Percentiles rank a stretch among this genome's conserved stretches.
These are phyloP conservation scores for Eurotiales sp. DNA, from an alignment of 2,329 filamentous ascomycete genomes.

Conservation along the genomic window DNA sequence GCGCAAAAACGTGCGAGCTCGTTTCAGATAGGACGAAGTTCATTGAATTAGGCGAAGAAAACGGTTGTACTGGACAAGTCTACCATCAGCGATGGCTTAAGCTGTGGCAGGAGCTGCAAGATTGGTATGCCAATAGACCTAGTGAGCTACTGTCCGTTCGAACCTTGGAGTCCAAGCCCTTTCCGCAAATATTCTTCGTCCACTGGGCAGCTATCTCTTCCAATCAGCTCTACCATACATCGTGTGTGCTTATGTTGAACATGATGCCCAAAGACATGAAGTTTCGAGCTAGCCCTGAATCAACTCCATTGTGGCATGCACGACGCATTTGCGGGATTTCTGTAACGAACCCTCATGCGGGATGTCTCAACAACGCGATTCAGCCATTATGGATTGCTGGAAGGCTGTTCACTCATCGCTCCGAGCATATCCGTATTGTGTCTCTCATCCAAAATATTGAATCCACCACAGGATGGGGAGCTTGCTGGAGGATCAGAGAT, in stretches of 20 bases:
- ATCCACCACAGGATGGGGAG: constrained; percentile 51
- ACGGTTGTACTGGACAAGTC: constrained; percentile 39
- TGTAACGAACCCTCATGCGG: constrained; percentile 53
- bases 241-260: constrained; percentile 51
- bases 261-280: constrained; percentile 37
- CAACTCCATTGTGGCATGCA: constrained; percentile 54
- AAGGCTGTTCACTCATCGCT: constrained; percentile 50
- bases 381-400: constrained; percentile 58
- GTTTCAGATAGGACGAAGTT: constrained; percentile 48
- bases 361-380: constrained; percentile 56
- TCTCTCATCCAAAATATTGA: constrained; percentile 48
- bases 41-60: constrained; percentile 46
- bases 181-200: constrained; percentile 51
- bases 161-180: constrained; percentile 46
- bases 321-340: constrained; percentile 56
- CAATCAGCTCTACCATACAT: constrained; percentile 57
- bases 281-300: constrained; percentile 18
- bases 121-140: constrained; percentile 48
- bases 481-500: constrained; percentile 52
- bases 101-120: constrained; percentile 50
- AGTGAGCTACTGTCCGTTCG: constrained; percentile 46
- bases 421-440: constrained; percentile 36
- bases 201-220: constrained; percentile 56
- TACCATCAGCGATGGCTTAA: constrained; percentile 46
- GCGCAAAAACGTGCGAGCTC: constrained; percentile 51